Conservation (phyloP, 495 filamentous ascomycete genomes). For the Stereocaulon alpinum region DNA sequence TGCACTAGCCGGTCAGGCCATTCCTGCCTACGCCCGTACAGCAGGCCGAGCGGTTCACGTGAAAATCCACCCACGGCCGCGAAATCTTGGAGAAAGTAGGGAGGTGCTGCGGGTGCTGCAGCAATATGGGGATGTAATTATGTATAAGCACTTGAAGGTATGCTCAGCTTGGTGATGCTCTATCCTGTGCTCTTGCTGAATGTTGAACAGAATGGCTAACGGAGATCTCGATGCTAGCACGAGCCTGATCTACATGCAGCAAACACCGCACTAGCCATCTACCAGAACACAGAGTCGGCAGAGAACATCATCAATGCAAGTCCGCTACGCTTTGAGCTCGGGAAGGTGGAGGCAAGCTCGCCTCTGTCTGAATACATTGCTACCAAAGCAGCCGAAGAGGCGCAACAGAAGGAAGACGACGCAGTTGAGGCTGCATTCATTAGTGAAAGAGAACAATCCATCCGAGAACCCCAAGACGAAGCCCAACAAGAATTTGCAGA, state of each 20-base stretch:
- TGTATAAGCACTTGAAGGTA: slow-evolving; percentile 65
- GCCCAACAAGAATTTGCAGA: slow-evolving; percentile 3
- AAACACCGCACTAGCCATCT: slow-evolving; percentile 34
- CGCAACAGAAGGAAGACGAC: neutral
- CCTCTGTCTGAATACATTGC: neutral
- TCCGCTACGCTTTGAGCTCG: slow-evolving; percentile 29
- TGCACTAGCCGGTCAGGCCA: neutral
- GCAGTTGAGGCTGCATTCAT: neutral
- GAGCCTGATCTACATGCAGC: slow-evolving; percentile 27
- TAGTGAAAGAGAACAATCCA: neutral
- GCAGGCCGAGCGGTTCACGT: slow-evolving; percentile 42
- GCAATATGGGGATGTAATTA: slow-evolving; percentile 63
- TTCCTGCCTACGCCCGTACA: slow-evolving; percentile 15
- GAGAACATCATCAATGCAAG: slow-evolving; percentile 28
- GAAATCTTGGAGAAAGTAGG: slow-evolving; percentile 58
- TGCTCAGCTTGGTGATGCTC: neutral
- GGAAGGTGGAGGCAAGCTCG: neutral
- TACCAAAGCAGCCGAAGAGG: neutral
- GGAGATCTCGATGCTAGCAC: slow-evolving; percentile 23
- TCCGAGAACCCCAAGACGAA: neutral
- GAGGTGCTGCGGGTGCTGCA: slow-evolving; percentile 61
- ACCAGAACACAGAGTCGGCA: slow-evolving; percentile 27
- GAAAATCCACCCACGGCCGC: slow-evolving; percentile 51
- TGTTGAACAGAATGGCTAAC: slow-evolving; percentile 7
- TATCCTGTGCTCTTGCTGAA: neutral